phyloP scores from a whole-genome alignment of 2,329 filamentous ascomycete species.

The Diaporthe velutina region DNA sequence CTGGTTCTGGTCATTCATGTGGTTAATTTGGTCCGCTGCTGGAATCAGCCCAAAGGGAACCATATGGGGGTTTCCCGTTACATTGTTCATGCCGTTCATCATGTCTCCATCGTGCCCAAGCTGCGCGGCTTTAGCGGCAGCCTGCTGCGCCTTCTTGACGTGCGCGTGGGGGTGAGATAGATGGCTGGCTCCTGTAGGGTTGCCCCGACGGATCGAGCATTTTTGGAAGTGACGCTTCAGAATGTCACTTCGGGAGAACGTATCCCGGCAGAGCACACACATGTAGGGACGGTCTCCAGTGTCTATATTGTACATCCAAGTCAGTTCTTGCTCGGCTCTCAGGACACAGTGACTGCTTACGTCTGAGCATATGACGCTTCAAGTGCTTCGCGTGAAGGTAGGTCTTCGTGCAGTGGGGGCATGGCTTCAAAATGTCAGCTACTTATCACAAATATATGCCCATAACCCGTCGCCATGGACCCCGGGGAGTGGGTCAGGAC shows the following conservation, averaged over 20 bases:
- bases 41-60: constrained; percentile 60
- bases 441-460: neutral
- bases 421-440: constrained; percentile 64
- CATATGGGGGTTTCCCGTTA: constrained; percentile 67
- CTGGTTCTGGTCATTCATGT: constrained; percentile 73
- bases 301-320: constrained; percentile 66
- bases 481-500: neutral
- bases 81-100: constrained; percentile 71
- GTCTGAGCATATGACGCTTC: constrained; percentile 94
- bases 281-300: constrained; percentile 98
- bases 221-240: constrained; percentile 99
- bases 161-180: constrained; percentile 92
- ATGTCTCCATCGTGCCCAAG: constrained; percentile 66
- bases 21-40: constrained; percentile 67
- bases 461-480: too few relatives aligned
- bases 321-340: constrained; percentile 39
- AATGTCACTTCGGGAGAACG: constrained; percentile 97
- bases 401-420: constrained; percentile 97
- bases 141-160: constrained; percentile 80
- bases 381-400: constrained; percentile 98
- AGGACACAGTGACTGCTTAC: constrained; percentile 72
- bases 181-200: constrained; percentile 94
- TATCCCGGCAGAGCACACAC: constrained; percentile 97
- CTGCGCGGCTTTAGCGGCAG: constrained; percentile 67
- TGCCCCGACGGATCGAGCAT: constrained; percentile 95